A percentile compares a stretch with the other conserved stretches of the same genome.
Conservation (phyloP, 1,139 yeast species). For the Geotrichum europaeum region DNA sequence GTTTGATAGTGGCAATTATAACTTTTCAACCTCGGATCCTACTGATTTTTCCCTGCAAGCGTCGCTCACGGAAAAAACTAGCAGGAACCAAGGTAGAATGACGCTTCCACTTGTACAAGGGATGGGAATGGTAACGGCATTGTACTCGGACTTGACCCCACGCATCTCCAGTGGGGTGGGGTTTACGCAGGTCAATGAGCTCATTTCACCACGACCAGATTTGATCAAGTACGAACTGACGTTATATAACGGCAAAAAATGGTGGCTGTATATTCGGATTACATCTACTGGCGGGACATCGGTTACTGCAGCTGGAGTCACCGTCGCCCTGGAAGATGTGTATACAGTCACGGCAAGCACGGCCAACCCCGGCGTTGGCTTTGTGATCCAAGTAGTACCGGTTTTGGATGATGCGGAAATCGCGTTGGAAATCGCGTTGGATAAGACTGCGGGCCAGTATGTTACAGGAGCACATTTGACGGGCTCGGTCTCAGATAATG, state of each 20-base stretch:
- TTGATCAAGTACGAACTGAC: conserved; percentile 52
- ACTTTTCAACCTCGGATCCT: conserved; percentile 24
- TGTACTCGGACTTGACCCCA: conserved; percentile 52
- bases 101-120: conserved; percentile 53
- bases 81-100: conserved; percentile 21
- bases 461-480: conserved; percentile 39
- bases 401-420: conserved; percentile 29
- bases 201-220: conserved; percentile 23
- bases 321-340: background rate
- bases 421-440: conserved; percentile 35
- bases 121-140: conserved; percentile 67
- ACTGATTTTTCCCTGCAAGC: conserved; percentile 50
- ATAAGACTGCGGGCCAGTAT: conserved; percentile 57
- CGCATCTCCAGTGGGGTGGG: conserved; percentile 51
- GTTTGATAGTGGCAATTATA: conserved; percentile 25
- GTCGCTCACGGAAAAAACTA: conserved; percentile 46
- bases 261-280: conserved; percentile 56
- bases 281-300: conserved; percentile 39
- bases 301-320: conserved; percentile 32
- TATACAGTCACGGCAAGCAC: background rate
- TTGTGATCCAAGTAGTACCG: conserved; percentile 54
- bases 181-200: conserved; percentile 39
- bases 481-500: conserved; percentile 39
- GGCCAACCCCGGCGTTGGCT: conserved; percentile 36
- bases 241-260: conserved; percentile 44